Evolutionary conservation across 257 asterid genomes (phyloP), one percentile per base, ranked within the genome.

Genomic region (Jacaranda mimosifolia): DNA sequence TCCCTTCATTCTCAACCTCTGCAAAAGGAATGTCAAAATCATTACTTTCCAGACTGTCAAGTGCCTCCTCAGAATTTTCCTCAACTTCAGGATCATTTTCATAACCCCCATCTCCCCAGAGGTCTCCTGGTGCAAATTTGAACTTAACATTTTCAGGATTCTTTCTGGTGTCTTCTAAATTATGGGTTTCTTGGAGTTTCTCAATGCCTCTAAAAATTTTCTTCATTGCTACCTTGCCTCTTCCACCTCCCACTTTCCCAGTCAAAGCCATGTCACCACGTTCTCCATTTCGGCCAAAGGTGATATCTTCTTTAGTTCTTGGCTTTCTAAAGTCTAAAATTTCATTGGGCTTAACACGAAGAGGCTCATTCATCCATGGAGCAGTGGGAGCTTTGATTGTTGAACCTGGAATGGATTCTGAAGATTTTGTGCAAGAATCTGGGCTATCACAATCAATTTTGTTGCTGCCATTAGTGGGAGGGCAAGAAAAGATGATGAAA

Each of bases 361-460:
- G 97, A 53, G 94, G 91, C 36, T 84, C 88, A 80, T 77, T 89
- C 96, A 93, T 93, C 99, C 99, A 93, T 49, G 99, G 99, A 77
- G 99, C 94, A 51, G 94, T 95, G 70, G 94, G 98, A 4, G 90
- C 94, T 84, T 87, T 90, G 72, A 86, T 58, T 57, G 76, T 68
- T 65, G 90, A 80, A 68, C 74, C 77, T 63, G 85, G 68, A 79
- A 43, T 14, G 65, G 86, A 57, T 71, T 77, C 76, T 3, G 78
- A 79, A 53, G 88, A 59, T 49, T 81, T 77, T 38, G 82, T 26
- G n/a, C 10, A 18, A 43, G 52, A 63, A 51, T 76, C 86, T 63
- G 73, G 74, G 59, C 39, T 48, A 58, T 76, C 83, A 70, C 66
- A 32, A 36, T 84, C 81, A 57, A 64, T 52, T 79, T 40, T 52